Evolutionary conservation across 1,284 basidiomycete genomes (phyloP).

Genomic region (Abortiporus biennis): DNA sequence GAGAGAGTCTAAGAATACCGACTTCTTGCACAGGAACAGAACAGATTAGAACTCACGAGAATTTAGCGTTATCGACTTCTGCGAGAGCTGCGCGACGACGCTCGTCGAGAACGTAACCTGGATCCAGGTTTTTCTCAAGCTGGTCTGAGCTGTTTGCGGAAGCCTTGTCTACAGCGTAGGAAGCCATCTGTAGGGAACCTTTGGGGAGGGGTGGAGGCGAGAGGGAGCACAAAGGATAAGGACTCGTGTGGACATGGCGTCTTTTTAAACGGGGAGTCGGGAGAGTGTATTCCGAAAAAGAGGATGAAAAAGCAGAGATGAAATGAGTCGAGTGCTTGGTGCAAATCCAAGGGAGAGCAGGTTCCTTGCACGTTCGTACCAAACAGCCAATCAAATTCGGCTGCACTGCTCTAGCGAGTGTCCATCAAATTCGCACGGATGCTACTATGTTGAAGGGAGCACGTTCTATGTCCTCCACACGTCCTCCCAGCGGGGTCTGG

Average conservation of each 20-base stretch:
- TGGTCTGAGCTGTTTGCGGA: slow-evolving; percentile 11
- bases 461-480: no score
- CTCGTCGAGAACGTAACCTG: slow-evolving; percentile 23
- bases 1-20: slow-evolving; percentile 9
- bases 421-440: no score
- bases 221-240: slow-evolving; percentile 9
- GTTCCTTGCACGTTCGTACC: no score
- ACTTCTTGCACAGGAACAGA: slow-evolving; percentile 10
- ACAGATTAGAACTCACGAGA: slow-evolving; percentile 31
- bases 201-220: slow-evolving; percentile 3
- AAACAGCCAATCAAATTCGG: no score
- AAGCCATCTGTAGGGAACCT: slow-evolving; percentile 9
- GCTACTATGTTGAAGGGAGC: no score
- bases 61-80: slow-evolving; percentile 51
- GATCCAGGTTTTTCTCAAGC: slow-evolving; percentile 3
- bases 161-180: slow-evolving; percentile 13
- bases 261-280: slow-evolving; percentile 7
- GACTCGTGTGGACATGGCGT: slow-evolving; percentile 1
- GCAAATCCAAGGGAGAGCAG: no score
- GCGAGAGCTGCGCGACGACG: slow-evolving; percentile 41
- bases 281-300: no score
- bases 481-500: no score
- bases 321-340: no score
- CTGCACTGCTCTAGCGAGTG: no score
- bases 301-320: no score